phyloP scores from a whole-genome alignment of 2,329 filamentous ascomycete species.

The Ascochyta rabiei region DNA sequence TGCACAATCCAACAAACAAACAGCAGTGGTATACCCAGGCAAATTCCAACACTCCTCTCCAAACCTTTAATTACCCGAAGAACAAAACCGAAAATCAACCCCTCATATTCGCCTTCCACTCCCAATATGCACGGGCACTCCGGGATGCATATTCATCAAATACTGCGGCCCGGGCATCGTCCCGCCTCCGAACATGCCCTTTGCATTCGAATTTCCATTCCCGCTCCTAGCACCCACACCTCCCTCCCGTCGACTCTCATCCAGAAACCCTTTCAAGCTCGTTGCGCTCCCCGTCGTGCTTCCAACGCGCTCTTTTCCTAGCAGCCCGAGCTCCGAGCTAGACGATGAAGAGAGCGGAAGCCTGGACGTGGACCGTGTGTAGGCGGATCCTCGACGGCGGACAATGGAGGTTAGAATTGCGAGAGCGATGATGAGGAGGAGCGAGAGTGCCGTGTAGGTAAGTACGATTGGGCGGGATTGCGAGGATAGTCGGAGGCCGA shows the following conservation, averaged over 20 bases:
- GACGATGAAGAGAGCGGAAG: conserved; percentile 23
- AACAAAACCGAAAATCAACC: too few relatives aligned
- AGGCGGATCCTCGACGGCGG: conserved; percentile 33
- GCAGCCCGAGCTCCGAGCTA: conserved; percentile 28
- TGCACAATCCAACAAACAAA: too few relatives aligned
- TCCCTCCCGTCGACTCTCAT: conserved; percentile 16
- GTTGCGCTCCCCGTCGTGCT: conserved; percentile 14
- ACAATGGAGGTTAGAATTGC: conserved; percentile 34
- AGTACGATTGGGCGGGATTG: conserved; percentile 33
- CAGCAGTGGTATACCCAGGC: too few relatives aligned
- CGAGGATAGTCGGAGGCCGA: conserved; percentile 39
- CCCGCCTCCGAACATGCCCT: conserved; percentile 35
- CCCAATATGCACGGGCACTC: conserved; percentile 39
- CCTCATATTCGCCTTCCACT: conserved; percentile 1
- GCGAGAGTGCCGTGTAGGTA: conserved; percentile 27
- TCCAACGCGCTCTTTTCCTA: conserved; percentile 19
- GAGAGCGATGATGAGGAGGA: conserved; percentile 19
- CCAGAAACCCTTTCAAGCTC: conserved; percentile 17
- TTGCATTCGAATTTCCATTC: neutral
- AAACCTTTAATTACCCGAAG: too few relatives aligned
- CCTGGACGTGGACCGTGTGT: conserved; percentile 25
- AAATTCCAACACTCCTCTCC: too few relatives aligned
- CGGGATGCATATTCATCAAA: conserved; percentile 47
- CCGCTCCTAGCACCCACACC: neutral
- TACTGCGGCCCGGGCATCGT: conserved; percentile 47